phyloP scores from a whole-genome alignment of 2,329 filamentous ascomycete species.

The Phialophora macrospora region DNA sequence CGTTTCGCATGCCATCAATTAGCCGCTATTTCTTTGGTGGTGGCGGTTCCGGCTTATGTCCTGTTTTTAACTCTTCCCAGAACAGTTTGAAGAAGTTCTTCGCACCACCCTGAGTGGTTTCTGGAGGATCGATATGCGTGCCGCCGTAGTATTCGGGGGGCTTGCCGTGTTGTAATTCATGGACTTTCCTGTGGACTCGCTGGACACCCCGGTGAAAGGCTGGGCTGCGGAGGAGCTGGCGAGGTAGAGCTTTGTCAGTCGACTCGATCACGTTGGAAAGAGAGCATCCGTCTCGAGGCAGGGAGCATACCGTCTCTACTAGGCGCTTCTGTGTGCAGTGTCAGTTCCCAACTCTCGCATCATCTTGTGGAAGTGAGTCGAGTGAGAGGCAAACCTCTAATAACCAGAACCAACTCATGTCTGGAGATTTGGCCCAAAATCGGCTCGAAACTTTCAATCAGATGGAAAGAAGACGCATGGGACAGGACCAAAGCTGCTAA shows the following conservation, averaged over 20 bases:
- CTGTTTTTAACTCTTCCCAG: conserved; percentile 51
- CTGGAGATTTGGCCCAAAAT: background rate
- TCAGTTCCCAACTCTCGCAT: conserved; percentile 8
- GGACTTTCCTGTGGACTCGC: conserved; percentile 49
- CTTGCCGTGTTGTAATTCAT: conserved; percentile 49
- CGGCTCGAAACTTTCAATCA: background rate
- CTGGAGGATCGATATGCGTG: conserved; percentile 46
- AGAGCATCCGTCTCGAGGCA: conserved; percentile 19
- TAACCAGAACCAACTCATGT: conserved; percentile 36
- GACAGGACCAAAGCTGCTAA: background rate
- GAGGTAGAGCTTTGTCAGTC: conserved; percentile 8
- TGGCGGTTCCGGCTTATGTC: conserved; percentile 45
- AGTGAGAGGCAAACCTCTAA: conserved; percentile 33
- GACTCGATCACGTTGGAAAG: background rate
- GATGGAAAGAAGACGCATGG: background rate
- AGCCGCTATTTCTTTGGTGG: conserved; percentile 27
- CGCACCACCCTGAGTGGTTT: conserved; percentile 37
- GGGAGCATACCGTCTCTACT: conserved; percentile 25
- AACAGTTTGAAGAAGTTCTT: conserved; percentile 48
- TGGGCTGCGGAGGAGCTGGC: conserved; percentile 49
- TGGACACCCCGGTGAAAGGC: conserved; percentile 52
- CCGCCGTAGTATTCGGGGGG: conserved; percentile 52
- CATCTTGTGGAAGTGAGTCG: background rate
- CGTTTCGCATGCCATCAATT: background rate
- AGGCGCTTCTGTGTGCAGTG: conserved; percentile 30